Base-by-base conservation (phyloP, 2,329 filamentous ascomycete species). In the Penicillium sp. region DNA sequence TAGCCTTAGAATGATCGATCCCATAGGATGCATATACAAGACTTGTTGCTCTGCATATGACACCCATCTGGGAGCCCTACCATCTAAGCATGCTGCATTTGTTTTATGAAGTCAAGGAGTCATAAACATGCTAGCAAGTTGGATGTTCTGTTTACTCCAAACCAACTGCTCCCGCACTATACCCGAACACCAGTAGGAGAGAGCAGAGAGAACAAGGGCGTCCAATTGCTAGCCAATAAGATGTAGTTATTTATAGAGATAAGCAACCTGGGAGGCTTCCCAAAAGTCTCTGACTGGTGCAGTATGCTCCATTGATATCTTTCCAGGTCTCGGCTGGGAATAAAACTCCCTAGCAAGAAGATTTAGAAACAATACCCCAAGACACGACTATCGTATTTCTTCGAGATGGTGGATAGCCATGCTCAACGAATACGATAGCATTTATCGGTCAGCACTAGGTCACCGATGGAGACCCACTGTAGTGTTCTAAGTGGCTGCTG, bases 401-500 rank as follows among this genome's bases (percentile, higher is more conserved):
- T 21, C n/a, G 23, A 33, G 46, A 33, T 13, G 3, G 21, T 6
- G 13, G 13, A 34, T 27, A 7, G n/a, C 9, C 8, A n/a, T 41
- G 19, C 29, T 51, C 29, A 21, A 16, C n/a, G 9, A 23, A 3
- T 41, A 16, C 10, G 9, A 31, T 29, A 10, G 23, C 21, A 23
- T 25, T 13, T 10, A 11, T 13, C 11, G 43, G 27, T n/a, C 23
- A 44, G 41, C 43, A 31, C 25, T 31, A 16, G n/a, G n/a, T 38
- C 27, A 49, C 25, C 41, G 9, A 19, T 4, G 13, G n/a, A 55
- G 45, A 50, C 50, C 46, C 38, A 50, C 45, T 9, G 16, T 27
- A 29, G 2, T 41, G 9, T 27, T 44, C 40, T 57, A 41, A 59
- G 44, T 62, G 59, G 61, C 27, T 33, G 31, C 34, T 13, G 36